phyloP scores from a whole-genome alignment of 129 eudicot genomes.

The Artemisia tridentata region DNA sequence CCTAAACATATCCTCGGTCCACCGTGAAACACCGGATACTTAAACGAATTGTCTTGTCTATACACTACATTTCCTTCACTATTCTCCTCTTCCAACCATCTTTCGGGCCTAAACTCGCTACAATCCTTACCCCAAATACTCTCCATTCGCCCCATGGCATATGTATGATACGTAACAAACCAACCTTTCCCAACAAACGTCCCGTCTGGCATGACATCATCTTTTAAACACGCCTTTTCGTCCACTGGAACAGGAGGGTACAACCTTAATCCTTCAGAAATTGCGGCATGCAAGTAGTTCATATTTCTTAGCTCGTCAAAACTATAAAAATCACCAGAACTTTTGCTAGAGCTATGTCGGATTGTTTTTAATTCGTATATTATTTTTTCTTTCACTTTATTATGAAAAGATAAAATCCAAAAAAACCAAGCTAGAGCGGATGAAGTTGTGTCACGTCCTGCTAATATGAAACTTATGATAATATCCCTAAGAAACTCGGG shows the following conservation, averaged over 20 bases:
- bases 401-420: constrained; percentile 53
- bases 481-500: constrained; percentile 51
- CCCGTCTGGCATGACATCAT: constrained; percentile 72
- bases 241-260: constrained; percentile 79
- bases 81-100: constrained; percentile 51
- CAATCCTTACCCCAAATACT: constrained; percentile 24
- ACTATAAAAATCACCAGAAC: constrained; percentile 18
- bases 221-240: constrained; percentile 40
- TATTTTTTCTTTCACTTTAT: constrained; percentile 39
- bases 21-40: constrained; percentile 6
- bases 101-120: constrained; percentile 62
- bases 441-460: constrained; percentile 82
- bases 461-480: constrained; percentile 59
- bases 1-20: constrained; percentile 30
- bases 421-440: constrained; percentile 69
- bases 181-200: constrained; percentile 46
- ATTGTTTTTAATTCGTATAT: constrained; percentile 37
- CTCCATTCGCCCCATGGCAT: constrained; percentile 80
- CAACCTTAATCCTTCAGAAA: constrained; percentile 60
- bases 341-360: constrained; percentile 22
- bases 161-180: constrained; percentile 52
- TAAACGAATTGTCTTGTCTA: constrained; percentile 44
- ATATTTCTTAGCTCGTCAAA: constrained; percentile 61
- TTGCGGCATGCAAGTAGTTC: constrained; percentile 70
- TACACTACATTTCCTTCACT: constrained; percentile 33